Evolutionary conservation across 495 filamentous ascomycete genomes (phyloP).

Genomic region (Penicillium flavigenum): DNA sequence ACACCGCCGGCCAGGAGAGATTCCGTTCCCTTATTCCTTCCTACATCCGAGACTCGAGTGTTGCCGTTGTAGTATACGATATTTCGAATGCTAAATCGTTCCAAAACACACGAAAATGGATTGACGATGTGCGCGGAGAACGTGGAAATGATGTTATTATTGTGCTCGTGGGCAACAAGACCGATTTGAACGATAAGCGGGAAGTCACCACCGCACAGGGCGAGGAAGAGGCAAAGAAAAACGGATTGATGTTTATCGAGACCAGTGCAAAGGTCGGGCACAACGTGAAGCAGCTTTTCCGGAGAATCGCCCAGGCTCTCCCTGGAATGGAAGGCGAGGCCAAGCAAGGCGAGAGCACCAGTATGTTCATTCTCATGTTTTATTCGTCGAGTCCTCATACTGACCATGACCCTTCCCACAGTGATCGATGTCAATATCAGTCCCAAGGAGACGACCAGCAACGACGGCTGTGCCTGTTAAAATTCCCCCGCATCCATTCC

Average conservation of each 20-base stretch:
- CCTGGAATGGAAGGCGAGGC: slow-evolving; percentile 94
- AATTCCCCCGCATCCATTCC: slow-evolving; percentile 7
- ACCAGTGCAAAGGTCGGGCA: slow-evolving; percentile 97
- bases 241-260: slow-evolving; percentile 96
- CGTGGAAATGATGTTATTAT: slow-evolving; percentile 98
- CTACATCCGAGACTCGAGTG: slow-evolving; percentile 95
- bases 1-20: slow-evolving; percentile 95
- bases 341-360: slow-evolving; percentile 62
- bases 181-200: slow-evolving; percentile 94
- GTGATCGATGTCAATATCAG: slow-evolving; percentile 97
- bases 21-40: slow-evolving; percentile 96
- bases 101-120: slow-evolving; percentile 98
- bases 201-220: slow-evolving; percentile 93
- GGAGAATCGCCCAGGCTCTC: slow-evolving; percentile 93
- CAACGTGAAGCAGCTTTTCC: slow-evolving; percentile 96
- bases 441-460: slow-evolving; percentile 62
- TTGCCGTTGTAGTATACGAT: slow-evolving; percentile 98
- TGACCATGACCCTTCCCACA: slow-evolving; percentile 34
- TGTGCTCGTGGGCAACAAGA: slow-evolving; percentile 98
- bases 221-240: slow-evolving; percentile 97
- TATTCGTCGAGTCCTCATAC: slow-evolving; percentile 9
- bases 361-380: slow-evolving; percentile 37
- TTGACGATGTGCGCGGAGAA: slow-evolving; percentile 95
- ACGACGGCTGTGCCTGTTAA: slow-evolving; percentile 84
- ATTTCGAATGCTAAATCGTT: slow-evolving; percentile 97